phyloP scores from a whole-genome alignment of 2,329 filamentous ascomycete species.

The Diaporthe helianthi region DNA sequence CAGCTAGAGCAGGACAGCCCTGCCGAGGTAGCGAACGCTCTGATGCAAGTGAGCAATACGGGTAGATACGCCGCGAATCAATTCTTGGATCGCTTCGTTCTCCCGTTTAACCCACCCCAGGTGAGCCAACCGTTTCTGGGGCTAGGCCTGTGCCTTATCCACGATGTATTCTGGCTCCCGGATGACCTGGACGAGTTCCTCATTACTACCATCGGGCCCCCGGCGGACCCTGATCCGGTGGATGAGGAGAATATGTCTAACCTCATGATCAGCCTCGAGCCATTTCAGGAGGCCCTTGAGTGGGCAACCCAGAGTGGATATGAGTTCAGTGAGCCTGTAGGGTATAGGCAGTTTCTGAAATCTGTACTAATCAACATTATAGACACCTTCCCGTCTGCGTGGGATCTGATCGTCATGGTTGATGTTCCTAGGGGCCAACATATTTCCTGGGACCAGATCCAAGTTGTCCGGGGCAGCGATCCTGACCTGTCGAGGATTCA shows the following conservation, averaged over 20 bases:
- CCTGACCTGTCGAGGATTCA: neutral
- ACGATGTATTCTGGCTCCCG: neutral
- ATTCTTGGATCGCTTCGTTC: too few relatives aligned
- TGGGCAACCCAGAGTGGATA: neutral
- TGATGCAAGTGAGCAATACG: neutral
- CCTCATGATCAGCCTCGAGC: neutral
- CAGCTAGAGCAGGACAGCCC: neutral
- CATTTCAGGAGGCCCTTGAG: neutral
- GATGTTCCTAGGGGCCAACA: neutral
- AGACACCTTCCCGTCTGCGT: neutral
- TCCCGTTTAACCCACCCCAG: neutral
- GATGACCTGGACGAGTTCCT: neutral
- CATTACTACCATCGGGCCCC: neutral
- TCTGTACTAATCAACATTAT: neutral
- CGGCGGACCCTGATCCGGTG: accelerated
- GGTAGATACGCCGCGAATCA: neutral
- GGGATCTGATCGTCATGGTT: neutral
- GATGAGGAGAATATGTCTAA: neutral
- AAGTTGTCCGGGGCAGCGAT: neutral
- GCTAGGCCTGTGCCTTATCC: neutral
- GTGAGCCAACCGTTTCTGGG: neutral
- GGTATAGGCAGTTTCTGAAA: neutral
- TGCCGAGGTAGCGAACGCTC: neutral
- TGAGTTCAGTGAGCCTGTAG: neutral
- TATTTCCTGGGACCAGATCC: neutral